These are phyloP conservation scores for Zasmidium citrigriseum DNA, from an alignment of 2,329 filamentous ascomycete genomes.

Conservation along the genomic window DNA sequence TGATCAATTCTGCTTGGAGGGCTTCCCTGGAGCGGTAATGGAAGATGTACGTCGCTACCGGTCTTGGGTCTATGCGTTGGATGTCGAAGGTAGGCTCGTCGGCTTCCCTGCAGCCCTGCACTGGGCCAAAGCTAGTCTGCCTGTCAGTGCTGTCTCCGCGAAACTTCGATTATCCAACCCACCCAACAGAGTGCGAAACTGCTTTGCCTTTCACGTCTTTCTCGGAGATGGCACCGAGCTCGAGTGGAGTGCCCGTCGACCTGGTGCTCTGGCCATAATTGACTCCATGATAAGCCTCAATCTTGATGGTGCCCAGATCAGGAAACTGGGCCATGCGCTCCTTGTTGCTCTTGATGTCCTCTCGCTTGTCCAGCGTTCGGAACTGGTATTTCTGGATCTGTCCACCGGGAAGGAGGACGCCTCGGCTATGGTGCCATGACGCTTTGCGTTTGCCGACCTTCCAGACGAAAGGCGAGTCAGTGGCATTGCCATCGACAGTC, in stretches of 20 bases:
- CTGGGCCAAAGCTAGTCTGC: no score
- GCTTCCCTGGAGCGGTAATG: slow-evolving; percentile 25
- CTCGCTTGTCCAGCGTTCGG: neutral
- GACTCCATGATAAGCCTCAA: slow-evolving; percentile 8
- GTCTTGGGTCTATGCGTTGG: neutral
- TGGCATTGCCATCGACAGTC: slow-evolving; percentile 14
- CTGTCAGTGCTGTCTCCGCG: no score
- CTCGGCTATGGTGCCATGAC: no score
- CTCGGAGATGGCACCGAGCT: slow-evolving; percentile 16
- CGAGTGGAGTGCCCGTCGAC: neutral
- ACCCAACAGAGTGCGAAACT: slow-evolving; percentile 20
- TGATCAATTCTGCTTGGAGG: no score
- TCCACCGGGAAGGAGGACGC: neutral
- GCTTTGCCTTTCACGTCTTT: slow-evolving; percentile 24
- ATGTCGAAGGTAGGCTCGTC: no score
- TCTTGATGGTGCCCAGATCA: slow-evolving; percentile 14
- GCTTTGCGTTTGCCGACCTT: no score
- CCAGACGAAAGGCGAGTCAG: no score
- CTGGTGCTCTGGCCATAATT: neutral
- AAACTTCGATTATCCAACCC: no score
- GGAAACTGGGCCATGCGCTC: neutral
- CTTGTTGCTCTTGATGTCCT: neutral
- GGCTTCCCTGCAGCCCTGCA: no score
- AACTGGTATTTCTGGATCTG: slow-evolving; percentile 12
- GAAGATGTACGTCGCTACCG: slow-evolving; percentile 17